Conservation (phyloP, 768 basidiomycete species). For the Pisolithus microcarpus region DNA sequence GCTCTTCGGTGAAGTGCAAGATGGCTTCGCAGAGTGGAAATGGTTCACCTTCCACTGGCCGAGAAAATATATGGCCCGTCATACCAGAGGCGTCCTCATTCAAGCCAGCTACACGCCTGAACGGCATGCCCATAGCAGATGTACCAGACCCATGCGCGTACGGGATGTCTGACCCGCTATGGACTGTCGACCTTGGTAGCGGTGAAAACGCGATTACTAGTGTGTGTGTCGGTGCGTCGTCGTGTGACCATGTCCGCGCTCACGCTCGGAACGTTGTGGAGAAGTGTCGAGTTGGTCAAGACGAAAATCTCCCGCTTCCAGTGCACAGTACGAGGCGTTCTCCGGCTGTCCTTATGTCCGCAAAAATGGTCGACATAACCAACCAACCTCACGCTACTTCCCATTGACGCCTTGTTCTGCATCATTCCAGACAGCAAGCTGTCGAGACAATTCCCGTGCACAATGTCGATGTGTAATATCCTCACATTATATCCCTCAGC, state of each 20-base stretch:
- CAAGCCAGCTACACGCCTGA: too few species aligned
- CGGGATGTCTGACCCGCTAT: conserved; percentile 12
- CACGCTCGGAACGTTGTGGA: conserved; percentile 69
- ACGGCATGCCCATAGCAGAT: background rate
- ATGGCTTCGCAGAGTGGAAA: conserved; percentile 29
- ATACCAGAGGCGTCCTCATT: too few species aligned
- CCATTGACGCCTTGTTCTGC: conserved; percentile 35
- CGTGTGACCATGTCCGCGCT: conserved; percentile 37
- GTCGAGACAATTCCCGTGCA: conserved; percentile 21
- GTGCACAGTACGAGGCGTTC: conserved; percentile 6
- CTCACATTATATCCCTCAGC: too few species aligned
- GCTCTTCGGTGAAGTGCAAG: conserved; percentile 29
- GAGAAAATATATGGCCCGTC: conserved; percentile 1
- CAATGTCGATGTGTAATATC: conserved; percentile 8
- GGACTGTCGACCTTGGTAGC: conserved; percentile 6
- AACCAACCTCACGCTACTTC: conserved; percentile 19
- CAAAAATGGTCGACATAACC: conserved; percentile 22
- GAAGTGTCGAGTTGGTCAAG: conserved; percentile 27
- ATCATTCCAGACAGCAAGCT: conserved; percentile 30
- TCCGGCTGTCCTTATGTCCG: conserved; percentile 6
- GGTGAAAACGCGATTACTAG: conserved; percentile 19
- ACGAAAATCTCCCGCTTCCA: conserved; percentile 11
- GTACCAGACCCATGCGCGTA: conserved; percentile 22
- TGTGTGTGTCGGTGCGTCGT: conserved; percentile 37
- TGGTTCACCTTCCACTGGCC: conserved; percentile 13